Evolutionary conservation across 805 yeast species (phyloP).

Genomic region (Metschnikowia gelsemii): DNA sequence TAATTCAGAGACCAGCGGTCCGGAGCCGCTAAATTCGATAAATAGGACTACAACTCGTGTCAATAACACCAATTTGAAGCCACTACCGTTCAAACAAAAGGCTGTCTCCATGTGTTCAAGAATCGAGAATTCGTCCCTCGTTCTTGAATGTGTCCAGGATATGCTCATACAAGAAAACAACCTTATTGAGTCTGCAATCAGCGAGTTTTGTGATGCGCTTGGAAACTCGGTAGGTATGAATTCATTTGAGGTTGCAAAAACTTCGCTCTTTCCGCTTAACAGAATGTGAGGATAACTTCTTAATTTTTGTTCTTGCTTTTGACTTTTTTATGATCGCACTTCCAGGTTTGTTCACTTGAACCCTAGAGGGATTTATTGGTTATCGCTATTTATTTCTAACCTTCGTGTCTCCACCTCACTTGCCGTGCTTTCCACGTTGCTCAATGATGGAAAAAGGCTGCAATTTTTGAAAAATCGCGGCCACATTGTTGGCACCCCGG

Average conservation of each 20-base stretch:
- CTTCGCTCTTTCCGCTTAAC: constrained; percentile 5
- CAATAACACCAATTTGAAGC: background rate
- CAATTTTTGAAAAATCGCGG: too few species aligned
- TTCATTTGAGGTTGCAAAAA: constrained; percentile 16
- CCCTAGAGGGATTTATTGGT: too few species aligned
- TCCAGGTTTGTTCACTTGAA: too few species aligned
- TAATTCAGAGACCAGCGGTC: too few species aligned
- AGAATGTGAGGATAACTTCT: background rate
- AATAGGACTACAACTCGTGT: too few species aligned
- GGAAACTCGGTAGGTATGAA: constrained; percentile 24
- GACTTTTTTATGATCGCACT: too few species aligned
- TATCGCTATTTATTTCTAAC: too few species aligned
- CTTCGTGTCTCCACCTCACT: too few species aligned
- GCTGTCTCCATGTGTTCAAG: background rate
- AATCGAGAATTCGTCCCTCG: constrained; percentile 8
- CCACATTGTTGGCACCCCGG: too few species aligned
- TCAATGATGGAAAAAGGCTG: too few species aligned
- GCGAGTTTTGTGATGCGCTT: constrained; percentile 18
- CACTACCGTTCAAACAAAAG: background rate
- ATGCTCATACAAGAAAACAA: constrained; percentile 26
- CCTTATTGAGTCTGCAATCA: constrained; percentile 20
- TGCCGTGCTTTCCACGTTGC: too few species aligned
- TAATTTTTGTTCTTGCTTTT: background rate
- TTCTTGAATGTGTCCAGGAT: constrained; percentile 30
- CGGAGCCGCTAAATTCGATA: too few species aligned